Conservation (phyloP, 164 flowering plant genomes). For the Tetrastigma voinierianum region DNA sequence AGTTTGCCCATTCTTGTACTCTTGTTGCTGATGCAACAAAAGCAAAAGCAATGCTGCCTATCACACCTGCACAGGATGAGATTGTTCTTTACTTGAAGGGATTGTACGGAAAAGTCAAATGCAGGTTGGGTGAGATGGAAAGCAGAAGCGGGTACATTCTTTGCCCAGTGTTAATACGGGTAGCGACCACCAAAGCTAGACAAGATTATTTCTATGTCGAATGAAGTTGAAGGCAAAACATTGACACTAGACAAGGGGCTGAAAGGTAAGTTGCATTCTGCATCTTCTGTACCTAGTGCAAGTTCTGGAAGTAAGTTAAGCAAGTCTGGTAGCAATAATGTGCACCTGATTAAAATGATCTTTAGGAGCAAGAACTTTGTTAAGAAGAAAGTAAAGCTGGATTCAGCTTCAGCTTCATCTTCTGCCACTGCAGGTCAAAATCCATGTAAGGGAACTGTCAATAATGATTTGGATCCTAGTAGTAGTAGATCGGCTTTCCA, state of each 20-base stretch:
- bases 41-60: conserved; percentile 16
- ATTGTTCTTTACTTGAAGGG: conserved; percentile 18
- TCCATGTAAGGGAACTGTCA: conserved; percentile 9
- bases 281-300: conserved; percentile 21
- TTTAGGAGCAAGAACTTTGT: conserved; percentile 25
- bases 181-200: conserved; percentile 15
- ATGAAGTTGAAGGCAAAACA: conserved; percentile 13
- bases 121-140: conserved; percentile 11
- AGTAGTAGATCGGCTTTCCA: conserved; percentile 21
- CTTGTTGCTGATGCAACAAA: conserved; percentile 9
- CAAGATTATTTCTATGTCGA: conserved; percentile 24
- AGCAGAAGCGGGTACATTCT: conserved; percentile 21
- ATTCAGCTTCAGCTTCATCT: conserved; percentile 21
- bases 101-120: conserved; percentile 15
- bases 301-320: conserved; percentile 14
- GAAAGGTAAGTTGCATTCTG: conserved; percentile 18
- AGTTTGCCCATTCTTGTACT: conserved; percentile 21
- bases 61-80: conserved; percentile 23
- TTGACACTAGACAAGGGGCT: conserved; percentile 18
- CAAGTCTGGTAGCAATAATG: conserved; percentile 12
- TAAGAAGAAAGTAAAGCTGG: conserved; percentile 23
- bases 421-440: conserved; percentile 23
- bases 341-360: conserved; percentile 21
- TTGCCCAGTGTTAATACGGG: conserved; percentile 10
- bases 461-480: conserved; percentile 15